Conservation (phyloP, 169 alveolate genomes). For the Blepharisma undulans region DNA sequence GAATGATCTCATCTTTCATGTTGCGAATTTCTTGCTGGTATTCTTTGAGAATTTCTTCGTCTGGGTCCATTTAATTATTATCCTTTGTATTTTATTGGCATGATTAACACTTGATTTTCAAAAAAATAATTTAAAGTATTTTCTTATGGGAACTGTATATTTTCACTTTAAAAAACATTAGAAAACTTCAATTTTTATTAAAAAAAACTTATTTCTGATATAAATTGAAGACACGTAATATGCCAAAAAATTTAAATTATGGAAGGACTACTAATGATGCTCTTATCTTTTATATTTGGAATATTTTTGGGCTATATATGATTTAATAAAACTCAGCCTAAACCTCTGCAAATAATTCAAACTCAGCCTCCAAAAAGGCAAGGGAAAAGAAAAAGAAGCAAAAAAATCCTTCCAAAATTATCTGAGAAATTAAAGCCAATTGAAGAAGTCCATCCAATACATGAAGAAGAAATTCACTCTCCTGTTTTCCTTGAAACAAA, state of each 20-base stretch:
- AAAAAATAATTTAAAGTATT: no score
- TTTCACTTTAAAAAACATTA: no score
- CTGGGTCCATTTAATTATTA: background rate
- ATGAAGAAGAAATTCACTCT: background rate
- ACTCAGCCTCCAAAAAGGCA: background rate
- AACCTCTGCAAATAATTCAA: background rate
- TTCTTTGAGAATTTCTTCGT: background rate
- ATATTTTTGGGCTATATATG: background rate
- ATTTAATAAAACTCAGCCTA: background rate
- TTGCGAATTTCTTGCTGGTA: slow-evolving; percentile 15
- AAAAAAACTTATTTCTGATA: background rate
- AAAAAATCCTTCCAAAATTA: background rate
- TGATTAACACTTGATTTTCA: background rate
- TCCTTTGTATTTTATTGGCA: background rate
- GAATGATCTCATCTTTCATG: slow-evolving; percentile 4
- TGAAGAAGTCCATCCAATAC: background rate
- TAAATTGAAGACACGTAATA: background rate
- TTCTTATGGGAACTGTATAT: no score
- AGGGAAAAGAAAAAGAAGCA: background rate
- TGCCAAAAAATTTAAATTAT: background rate
- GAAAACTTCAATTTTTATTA: no score
- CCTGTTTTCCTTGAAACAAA: background rate
- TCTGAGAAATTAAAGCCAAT: background rate
- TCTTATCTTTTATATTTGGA: background rate
- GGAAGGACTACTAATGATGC: background rate